Conservation (phyloP, 176 grass and related monocot genomes). For the Bromus sterilis region DNA sequence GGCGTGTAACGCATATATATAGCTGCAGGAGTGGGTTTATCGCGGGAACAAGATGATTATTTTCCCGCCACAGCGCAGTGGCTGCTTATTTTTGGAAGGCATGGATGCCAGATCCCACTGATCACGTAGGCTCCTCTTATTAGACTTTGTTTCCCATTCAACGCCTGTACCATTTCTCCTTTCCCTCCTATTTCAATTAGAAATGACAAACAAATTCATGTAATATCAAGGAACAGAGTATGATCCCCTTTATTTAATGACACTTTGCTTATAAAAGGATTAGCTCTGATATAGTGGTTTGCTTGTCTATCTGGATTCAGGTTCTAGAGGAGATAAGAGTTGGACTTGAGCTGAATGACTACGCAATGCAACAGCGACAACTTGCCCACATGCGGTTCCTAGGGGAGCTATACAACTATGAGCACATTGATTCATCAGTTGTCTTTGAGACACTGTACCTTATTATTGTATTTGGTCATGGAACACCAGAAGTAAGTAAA, state of each 20-base stretch:
- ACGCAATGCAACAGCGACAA: constrained; percentile 6
- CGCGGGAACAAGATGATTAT: no score
- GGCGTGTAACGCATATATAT: no score
- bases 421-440: constrained; percentile 67
- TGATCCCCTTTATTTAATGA: neutral
- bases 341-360: constrained; percentile 76
- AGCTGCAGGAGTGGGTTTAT: no score
- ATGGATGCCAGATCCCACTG: no score
- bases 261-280: neutral
- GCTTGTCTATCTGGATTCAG: constrained; percentile 27
- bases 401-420: constrained; percentile 66
- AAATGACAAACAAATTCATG: no score
- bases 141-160: no score
- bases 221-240: neutral
- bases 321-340: constrained; percentile 74
- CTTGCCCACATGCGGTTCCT: constrained; percentile 79
- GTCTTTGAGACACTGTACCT: constrained; percentile 74
- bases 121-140: no score
- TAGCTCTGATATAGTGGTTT: neutral
- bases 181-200: no score
- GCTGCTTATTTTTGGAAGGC: no score
- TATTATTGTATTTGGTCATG: constrained; percentile 56
- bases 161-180: no score
- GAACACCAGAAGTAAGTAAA: constrained; percentile 63
- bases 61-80: no score